A percentile compares a stretch with the other conserved stretches of the same genome.
These are phyloP conservation scores for Populus hybrid DNA, from an alignment of 441 rosid species.

Conservation along the genomic window DNA sequence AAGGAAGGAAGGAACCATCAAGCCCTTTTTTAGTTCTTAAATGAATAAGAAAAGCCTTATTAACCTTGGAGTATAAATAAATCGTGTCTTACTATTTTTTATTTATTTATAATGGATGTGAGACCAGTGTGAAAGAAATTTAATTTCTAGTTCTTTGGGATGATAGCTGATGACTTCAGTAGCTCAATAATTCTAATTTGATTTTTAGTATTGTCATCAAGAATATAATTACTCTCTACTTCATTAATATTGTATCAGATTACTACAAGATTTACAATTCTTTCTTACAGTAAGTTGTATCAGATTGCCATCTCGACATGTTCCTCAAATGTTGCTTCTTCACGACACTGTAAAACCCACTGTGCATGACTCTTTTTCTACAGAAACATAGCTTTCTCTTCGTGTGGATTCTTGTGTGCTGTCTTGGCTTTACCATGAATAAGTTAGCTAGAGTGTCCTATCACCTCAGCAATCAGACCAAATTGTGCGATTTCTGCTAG, in stretches of 20 bases:
- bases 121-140: neutral
- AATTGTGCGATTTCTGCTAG: neutral
- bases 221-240: no score
- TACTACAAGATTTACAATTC: no score
- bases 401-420: neutral
- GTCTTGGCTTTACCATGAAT: constrained; percentile 18
- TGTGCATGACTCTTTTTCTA: neutral
- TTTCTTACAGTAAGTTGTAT: no score
- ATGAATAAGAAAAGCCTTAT: no score
- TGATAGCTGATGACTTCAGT: neutral
- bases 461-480: constrained; percentile 14
- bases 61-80: neutral
- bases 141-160: neutral
- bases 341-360: neutral
- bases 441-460: constrained; percentile 19
- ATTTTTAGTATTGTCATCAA: no score
- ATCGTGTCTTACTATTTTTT: neutral
- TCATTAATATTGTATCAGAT: no score
- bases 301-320: neutral
- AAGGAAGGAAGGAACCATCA: no score
- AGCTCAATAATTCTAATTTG: no score
- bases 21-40: no score
- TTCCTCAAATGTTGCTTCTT: neutral
- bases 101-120: neutral
- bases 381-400: neutral